A percentile compares a stretch with the other conserved stretches of the same genome.
phyloP scores from a whole-genome alignment of 768 basidiomycete genomes.

The Naganishia onofrii region DNA sequence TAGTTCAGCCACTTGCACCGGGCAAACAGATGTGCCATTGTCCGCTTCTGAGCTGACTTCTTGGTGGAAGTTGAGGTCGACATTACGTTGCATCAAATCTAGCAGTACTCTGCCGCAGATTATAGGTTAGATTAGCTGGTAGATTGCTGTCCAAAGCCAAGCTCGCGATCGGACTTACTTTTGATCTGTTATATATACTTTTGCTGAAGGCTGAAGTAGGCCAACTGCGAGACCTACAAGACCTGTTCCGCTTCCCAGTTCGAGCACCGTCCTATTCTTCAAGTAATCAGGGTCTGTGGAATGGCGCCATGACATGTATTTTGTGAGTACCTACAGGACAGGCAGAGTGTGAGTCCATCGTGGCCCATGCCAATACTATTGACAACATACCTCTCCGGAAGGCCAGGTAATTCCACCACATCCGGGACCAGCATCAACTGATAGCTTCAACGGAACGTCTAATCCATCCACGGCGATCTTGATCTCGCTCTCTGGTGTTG shows the following conservation, averaged over 20 bases:
- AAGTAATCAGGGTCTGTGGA: conserved; percentile 55
- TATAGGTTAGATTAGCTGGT: not conserved
- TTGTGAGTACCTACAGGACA: conserved; percentile 67
- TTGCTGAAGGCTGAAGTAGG: conserved; percentile 60
- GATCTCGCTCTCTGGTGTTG: conserved; percentile 41
- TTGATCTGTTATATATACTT: conserved; percentile 84
- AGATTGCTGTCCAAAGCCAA: not conserved
- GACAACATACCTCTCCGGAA: conserved; percentile 70
- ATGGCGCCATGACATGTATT: conserved; percentile 64
- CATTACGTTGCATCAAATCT: conserved; percentile 73
- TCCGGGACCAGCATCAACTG: conserved; percentile 76
- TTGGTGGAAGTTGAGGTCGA: conserved; percentile 61
- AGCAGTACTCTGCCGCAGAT: conserved; percentile 64
- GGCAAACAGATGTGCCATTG: conserved; percentile 56
- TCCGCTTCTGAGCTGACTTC: not conserved
- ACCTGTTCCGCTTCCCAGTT: conserved; percentile 88
- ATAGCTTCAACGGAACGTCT: conserved; percentile 53
- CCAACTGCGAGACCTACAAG: conserved; percentile 84
- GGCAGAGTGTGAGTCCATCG: not conserved
- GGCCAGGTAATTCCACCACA: conserved; percentile 93
- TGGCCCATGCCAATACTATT: not conserved
- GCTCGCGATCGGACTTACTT: conserved; percentile 59
- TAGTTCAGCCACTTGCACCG: conserved; percentile 62
- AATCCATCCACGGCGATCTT: conserved; percentile 37
- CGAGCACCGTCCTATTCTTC: conserved; percentile 63